Evolutionary conservation across 306 rosid species (phyloP), one percentile per base, ranked within the genome.

Genomic region (Purshia tridentata): DNA sequence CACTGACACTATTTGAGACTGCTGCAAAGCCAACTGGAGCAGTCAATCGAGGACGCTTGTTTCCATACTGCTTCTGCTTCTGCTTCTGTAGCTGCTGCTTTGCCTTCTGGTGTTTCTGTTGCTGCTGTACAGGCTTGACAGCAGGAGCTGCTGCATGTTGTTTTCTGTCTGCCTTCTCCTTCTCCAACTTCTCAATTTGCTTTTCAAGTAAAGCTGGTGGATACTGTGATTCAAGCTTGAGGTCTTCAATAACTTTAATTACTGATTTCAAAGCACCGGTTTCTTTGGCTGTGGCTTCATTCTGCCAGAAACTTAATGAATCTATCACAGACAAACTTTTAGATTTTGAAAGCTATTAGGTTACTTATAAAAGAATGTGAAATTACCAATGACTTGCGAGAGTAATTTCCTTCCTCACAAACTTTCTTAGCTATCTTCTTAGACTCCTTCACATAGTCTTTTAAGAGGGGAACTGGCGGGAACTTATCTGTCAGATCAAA

Each of bases 381-480:
- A 81, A 76, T 78, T 88, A 93, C 98, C 81, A 46, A 58, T 47
- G 93, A 54, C 77, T 80, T 84, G 65, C 73, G 86, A 69, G 88
- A 87, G 75, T 82, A 55, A 46, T 84, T 74, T 77, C 93, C 90
- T 74, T 87, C 92, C 56, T 69, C 66, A 41, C 83, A 62, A 63
- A 85, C 86, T 72, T 76, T 78, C 81, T 68, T 59, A 70, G 88
- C 70, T 49, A 80, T 82, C 60, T 84, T 78, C 86, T 81, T 76
- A 75, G 89, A 59, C 67, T 83, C 88, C 74, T 85, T 72, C 67
- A 93, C 83, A 63, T 71, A 84, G 49, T 84, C 85, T 82, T 87
- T 77, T 86, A 93, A 79, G 66, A 93, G 58, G 71, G 93, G 79
- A 54, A 87, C 87, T 12, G 96, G 91, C 47, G 97, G 87, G 83